A percentile compares a stretch with the other conserved stretches of the same genome.
phyloP scores from a whole-genome alignment of 768 basidiomycete genomes.

The Roridomyces roridus region DNA sequence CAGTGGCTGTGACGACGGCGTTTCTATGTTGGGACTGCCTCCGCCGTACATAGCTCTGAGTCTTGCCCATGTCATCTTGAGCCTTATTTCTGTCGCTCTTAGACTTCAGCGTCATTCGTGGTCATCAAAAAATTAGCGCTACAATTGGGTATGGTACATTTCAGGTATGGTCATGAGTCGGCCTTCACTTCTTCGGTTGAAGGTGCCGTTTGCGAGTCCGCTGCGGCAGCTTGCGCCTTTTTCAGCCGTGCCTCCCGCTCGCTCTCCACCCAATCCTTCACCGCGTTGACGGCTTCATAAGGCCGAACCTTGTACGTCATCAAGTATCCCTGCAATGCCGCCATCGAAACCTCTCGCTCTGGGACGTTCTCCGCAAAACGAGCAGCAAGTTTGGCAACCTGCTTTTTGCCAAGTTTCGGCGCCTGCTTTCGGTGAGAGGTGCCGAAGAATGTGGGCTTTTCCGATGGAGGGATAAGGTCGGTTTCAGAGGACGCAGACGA shows the following conservation, averaged over 20 bases:
- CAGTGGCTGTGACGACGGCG: too few relatives aligned
- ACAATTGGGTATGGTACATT: too few relatives aligned
- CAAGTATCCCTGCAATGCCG: constrained; percentile 49
- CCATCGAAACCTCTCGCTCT: constrained; percentile 44
- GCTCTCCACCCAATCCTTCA: constrained; percentile 50
- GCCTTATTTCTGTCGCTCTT: too few relatives aligned
- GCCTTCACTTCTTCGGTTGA: too few relatives aligned
- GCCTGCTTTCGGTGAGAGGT: constrained; percentile 33
- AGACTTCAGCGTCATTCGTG: too few relatives aligned
- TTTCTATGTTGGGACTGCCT: too few relatives aligned
- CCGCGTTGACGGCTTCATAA: constrained; percentile 47
- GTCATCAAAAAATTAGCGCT: too few relatives aligned
- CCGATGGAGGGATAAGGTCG: constrained; percentile 2
- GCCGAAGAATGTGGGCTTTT: constrained; percentile 23
- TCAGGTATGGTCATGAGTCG: too few relatives aligned
- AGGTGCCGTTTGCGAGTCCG: too few relatives aligned
- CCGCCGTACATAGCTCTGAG: too few relatives aligned
- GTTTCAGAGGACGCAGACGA: constrained; percentile 1
- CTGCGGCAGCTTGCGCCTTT: constrained; percentile 4
- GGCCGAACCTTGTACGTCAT: constrained; percentile 68
- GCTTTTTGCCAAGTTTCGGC: constrained; percentile 40
- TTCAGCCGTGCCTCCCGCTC: constrained; percentile 31
- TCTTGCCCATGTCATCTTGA: too few relatives aligned
- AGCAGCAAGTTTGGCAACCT: constrained; percentile 48
- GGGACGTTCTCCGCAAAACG: constrained; percentile 55